A percentile compares a stretch with the other conserved stretches of the same genome.
Conservation (phyloP, 495 filamentous ascomycete genomes). For the Hyphodiscus hymeniophilus region DNA sequence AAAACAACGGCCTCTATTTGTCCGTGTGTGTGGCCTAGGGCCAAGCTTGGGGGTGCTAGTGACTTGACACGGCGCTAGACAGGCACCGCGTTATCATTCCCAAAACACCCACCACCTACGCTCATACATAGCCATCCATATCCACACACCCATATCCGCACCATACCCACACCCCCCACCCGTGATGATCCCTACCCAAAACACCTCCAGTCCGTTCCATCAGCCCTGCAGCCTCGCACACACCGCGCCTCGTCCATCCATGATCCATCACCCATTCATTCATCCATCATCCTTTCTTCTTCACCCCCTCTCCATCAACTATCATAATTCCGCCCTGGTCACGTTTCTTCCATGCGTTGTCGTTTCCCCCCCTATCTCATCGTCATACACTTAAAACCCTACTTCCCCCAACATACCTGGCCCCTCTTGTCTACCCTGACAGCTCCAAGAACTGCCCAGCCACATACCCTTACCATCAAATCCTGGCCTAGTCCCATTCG, state of each 20-base stretch:
- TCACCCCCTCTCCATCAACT: too few relatives aligned
- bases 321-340: too few relatives aligned
- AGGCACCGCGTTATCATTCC: conserved; percentile 17
- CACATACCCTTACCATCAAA: not conserved
- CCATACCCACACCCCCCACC: not conserved
- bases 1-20: too few relatives aligned
- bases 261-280: too few relatives aligned
- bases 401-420: not conserved
- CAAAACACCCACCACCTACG: conserved; percentile 5
- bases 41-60: too few relatives aligned
- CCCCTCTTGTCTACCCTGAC: not conserved
- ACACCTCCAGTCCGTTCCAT: not conserved
- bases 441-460: not conserved
- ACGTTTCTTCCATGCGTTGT: conserved; percentile 22
- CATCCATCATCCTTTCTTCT: too few relatives aligned
- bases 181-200: not conserved
- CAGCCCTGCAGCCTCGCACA: not conserved
- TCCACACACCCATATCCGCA: not conserved
- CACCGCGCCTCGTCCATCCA: not conserved
- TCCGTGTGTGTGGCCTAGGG: too few relatives aligned
- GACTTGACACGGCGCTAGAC: conserved; percentile 21
- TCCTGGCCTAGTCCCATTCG: not conserved
- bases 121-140: too few relatives aligned
- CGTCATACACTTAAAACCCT: not conserved
- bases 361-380: conserved; percentile 4